Conservation (phyloP, 129 eudicot species). For the Escallonia rubra region DNA sequence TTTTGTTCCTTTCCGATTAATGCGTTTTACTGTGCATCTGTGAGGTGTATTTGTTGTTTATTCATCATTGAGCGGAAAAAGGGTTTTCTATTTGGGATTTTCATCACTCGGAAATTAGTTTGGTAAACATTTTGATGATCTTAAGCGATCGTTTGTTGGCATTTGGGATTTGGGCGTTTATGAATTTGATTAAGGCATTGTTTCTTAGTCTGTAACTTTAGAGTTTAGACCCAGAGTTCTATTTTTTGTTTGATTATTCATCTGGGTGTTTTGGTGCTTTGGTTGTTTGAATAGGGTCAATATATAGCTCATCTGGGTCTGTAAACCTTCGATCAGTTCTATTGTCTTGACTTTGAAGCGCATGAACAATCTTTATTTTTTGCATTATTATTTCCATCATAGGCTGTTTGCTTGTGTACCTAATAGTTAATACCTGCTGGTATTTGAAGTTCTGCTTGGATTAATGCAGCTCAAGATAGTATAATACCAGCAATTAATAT, state of each 20-base stretch:
- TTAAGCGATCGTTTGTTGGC: not conserved
- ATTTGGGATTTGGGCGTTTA: not conserved
- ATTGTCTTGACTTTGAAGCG: slow-evolving; percentile 8
- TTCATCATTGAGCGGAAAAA: not conserved
- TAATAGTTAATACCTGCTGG: not conserved
- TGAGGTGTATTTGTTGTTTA: not conserved
- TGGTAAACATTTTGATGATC: not conserved
- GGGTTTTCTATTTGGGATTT: not conserved
- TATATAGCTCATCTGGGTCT: slow-evolving; percentile 1
- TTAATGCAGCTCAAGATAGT: too few species aligned
- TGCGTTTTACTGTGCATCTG: not conserved
- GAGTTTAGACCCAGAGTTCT: not conserved
- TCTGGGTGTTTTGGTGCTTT: slow-evolving; percentile 14
- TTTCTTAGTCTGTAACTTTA: not conserved
- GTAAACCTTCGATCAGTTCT: slow-evolving; percentile 7
- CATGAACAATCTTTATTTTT: not conserved
- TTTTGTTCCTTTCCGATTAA: not conserved
- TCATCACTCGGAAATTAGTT: not conserved
- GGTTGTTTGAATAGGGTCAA: not conserved
- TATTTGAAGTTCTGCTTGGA: not conserved
- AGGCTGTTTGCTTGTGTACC: not conserved
- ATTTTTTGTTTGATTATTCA: slow-evolving; percentile 10
- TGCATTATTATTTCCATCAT: not conserved
- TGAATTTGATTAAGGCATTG: not conserved
- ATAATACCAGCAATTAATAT: not conserved